Percentiles rank a stretch among this genome's conserved stretches.
Evolutionary conservation across 345 rosid genomes (phyloP).

Genomic region (thale cress (Arabidopsis thaliana)): TAIR10.1 NC_003074.8:4591501-4592000

Average conservation of each 20-base stretch:
- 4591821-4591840: not conserved
- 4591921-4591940: conserved; percentile 5
- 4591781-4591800: conserved; percentile 31
- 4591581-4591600: conserved; percentile 27
- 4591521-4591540: conserved; percentile 17
- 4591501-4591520: conserved; percentile 16
- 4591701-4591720: not conserved
- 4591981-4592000: not conserved
- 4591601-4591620: conserved; percentile 37
- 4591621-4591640: conserved; percentile 9
- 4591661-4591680: not conserved
- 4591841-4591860: not conserved
- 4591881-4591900: conserved; percentile 26
- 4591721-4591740: not conserved
- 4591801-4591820: conserved; percentile 24
- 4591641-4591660: not conserved
- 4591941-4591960: conserved; percentile 29
- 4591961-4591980: not conserved
- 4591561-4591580: conserved; percentile 4
- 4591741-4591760: conserved; percentile 2
- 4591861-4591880: not conserved
- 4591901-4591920: conserved; percentile 14
- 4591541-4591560: conserved; percentile 7
- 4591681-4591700: not conserved
- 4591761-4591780: conserved; percentile 40